Base-by-base conservation (phyloP, 768 basidiomycete genomes). In the Lentinus brumalis region DNA sequence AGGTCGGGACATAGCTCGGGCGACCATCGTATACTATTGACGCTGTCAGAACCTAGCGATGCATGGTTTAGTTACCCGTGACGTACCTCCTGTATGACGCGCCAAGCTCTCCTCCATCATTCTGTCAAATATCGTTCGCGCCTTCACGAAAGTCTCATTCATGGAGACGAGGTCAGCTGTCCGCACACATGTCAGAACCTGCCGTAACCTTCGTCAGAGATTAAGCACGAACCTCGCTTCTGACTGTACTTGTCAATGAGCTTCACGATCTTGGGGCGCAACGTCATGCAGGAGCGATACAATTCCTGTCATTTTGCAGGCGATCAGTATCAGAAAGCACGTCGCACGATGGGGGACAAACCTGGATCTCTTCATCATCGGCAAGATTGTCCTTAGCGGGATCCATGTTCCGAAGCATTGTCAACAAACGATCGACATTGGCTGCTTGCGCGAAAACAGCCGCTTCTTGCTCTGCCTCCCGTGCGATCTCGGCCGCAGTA, bases 201-300 rank as follows among this genome's bases (percentile, higher is more conserved):
- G 15, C 57, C 35, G 11, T 35, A 5, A 47, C 55, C 54, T 16
- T 38, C 35, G 32, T 75, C 55, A 1, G 31, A 21, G 35, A 26
- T 29, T 5, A 30, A 7, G 7, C 6, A 60, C 59, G 18, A 2
- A 84, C 81, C 83, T 75, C 94, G 82, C 77, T 98, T 97, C 78
- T 96, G 94, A 67, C 90, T 94, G 71, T 98, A 98, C 78, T 95
- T 97, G 72, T 97, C 94, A 63, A 98, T 97, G 56, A 98, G 76
- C 70, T 95, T 94, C 62, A 97, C 95, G 64, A 98, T 96, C 80
- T 94, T 96, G 7, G 95, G 95, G 47, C 96, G 83, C 42, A 97
- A 75, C 4, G 88, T 83, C 88, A 98, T 95, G 68, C 90, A 89
- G 26, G 87, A 86, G 45, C 94, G 85, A 74, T 98, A 98, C 53